These are phyloP conservation scores for Cryptosporidium xiaoi DNA, from an alignment of 169 alveolate genomes.

Conservation along the genomic window DNA sequence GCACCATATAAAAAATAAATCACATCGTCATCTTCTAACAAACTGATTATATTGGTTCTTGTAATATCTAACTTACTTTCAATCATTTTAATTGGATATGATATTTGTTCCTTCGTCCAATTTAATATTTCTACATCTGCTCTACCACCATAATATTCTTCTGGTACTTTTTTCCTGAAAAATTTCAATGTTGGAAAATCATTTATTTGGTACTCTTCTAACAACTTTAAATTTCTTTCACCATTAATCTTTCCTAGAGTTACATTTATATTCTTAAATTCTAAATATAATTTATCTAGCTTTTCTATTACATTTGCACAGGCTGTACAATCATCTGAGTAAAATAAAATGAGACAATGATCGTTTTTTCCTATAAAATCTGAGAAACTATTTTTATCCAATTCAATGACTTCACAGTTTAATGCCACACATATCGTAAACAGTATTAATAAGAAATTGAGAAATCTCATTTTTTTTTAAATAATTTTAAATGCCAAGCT, in stretches of 20 bases:
- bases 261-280: constrained; percentile 22
- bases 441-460: too few relatives aligned
- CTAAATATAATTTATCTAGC: constrained; percentile 12
- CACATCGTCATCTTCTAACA: constrained; percentile 21
- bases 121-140: constrained; percentile 77
- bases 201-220: constrained; percentile 76
- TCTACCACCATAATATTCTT: constrained; percentile 81
- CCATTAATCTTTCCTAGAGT: constrained; percentile 47
- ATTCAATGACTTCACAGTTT: not conserved
- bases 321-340: constrained; percentile 59
- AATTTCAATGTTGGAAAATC: constrained; percentile 84
- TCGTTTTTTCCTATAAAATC: constrained; percentile 23
- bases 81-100: constrained; percentile 26
- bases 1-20: constrained; percentile 35
- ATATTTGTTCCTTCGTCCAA: constrained; percentile 73
- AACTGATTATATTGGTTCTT: not conserved
- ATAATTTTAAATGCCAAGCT: too few relatives aligned
- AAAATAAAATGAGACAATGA: constrained; percentile 34
- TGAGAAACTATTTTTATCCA: constrained; percentile 4
- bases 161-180: constrained; percentile 76
- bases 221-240: constrained; percentile 34
- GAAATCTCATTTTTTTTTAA: too few relatives aligned
- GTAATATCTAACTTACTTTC: not conserved
- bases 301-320: constrained; percentile 54
- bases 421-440: too few relatives aligned